These are phyloP conservation scores for Scutellaria barbata DNA, from an alignment of 257 asterid genomes.

Conservation along the genomic window DNA sequence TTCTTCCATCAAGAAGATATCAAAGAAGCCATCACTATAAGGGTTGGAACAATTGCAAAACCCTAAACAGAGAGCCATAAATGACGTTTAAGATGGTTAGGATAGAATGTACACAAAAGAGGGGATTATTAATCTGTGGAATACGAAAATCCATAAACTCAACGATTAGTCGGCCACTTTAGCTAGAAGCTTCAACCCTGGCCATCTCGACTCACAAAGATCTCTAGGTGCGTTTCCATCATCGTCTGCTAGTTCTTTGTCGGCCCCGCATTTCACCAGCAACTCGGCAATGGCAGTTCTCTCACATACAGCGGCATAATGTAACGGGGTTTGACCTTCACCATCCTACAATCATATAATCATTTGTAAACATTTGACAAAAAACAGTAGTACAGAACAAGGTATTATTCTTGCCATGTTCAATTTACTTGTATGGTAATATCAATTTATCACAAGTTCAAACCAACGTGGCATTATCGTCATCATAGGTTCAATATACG, in stretches of 20 bases:
- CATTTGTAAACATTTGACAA: not conserved
- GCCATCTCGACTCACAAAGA: constrained; percentile 74
- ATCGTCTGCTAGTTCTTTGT: constrained; percentile 61
- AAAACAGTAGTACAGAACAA: not conserved
- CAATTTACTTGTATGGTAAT: no score
- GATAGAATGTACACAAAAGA: constrained; percentile 50
- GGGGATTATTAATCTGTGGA: constrained; percentile 34
- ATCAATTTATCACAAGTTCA: no score
- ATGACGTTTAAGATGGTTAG: constrained; percentile 29
- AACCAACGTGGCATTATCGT: no score
- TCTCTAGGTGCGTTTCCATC: constrained; percentile 82
- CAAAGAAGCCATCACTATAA: not conserved
- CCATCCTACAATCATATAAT: constrained; percentile 60
- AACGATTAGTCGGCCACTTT: constrained; percentile 32
- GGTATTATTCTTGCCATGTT: not conserved
- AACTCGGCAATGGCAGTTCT: constrained; percentile 75
- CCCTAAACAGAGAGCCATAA: constrained; percentile 22
- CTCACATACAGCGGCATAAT: constrained; percentile 94
- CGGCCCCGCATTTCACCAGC: constrained; percentile 82
- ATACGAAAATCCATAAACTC: constrained; percentile 14
- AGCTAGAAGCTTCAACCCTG: constrained; percentile 59
- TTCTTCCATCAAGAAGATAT: not conserved
- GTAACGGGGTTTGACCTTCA: constrained; percentile 93
- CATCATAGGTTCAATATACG: no score
- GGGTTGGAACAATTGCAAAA: constrained; percentile 8